Evolutionary conservation across 495 filamentous ascomycete species (phyloP).

Genomic region (Penicillium mononematosum): DNA sequence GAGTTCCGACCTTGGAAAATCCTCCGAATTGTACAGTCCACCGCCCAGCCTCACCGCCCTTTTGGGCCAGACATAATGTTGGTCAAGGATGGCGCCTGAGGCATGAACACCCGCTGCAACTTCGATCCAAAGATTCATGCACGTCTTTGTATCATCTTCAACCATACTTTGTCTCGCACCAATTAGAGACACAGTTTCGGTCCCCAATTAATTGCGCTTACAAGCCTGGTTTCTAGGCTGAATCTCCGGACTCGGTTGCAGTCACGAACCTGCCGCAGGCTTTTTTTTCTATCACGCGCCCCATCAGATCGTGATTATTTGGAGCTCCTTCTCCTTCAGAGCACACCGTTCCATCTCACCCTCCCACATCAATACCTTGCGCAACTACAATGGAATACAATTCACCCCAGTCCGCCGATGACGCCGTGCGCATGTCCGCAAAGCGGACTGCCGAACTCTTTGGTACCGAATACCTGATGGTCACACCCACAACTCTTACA

Average conservation of each 20-base stretch:
- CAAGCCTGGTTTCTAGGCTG: not conserved
- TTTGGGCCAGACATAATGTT: not conserved
- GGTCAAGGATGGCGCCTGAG: slow-evolving; percentile 22
- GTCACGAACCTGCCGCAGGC: slow-evolving; percentile 11
- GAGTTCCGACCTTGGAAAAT: no score
- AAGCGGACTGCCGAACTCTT: slow-evolving; percentile 71
- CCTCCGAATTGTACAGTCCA: not conserved
- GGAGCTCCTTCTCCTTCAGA: slow-evolving; percentile 4
- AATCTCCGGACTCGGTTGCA: not conserved
- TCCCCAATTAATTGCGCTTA: not conserved
- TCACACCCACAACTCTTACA: slow-evolving; percentile 42
- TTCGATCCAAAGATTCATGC: slow-evolving; percentile 18
- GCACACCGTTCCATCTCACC: not conserved
- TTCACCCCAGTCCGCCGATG: slow-evolving; percentile 37
- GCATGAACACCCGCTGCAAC: slow-evolving; percentile 24
- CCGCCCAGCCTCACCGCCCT: not conserved
- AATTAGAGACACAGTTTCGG: not conserved
- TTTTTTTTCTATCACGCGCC: slow-evolving; percentile 24
- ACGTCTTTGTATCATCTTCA: not conserved
- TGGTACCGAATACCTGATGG: slow-evolving; percentile 55
- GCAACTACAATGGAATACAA: slow-evolving; percentile 34
- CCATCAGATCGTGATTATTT: slow-evolving; percentile 7
- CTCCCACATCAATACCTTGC: slow-evolving; percentile 9
- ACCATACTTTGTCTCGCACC: not conserved
- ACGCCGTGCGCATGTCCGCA: slow-evolving; percentile 55